Conservation (phyloP, 1,284 basidiomycete species). For the Boletellus deceptivus region DNA sequence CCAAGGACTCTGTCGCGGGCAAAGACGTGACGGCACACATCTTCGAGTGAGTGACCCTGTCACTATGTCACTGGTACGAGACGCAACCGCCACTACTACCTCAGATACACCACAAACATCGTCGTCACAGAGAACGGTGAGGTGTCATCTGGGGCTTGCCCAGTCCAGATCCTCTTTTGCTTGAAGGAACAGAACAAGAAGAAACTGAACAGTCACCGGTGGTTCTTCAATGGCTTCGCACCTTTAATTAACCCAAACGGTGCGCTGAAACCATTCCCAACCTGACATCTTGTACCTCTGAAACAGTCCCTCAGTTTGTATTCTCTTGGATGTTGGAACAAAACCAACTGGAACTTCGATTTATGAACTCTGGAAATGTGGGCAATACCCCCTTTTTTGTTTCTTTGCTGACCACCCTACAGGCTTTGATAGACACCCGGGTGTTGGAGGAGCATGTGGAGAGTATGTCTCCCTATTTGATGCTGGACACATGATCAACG, state of each 20-base stretch:
- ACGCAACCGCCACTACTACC: constrained; percentile 12
- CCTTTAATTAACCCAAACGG: constrained; percentile 83
- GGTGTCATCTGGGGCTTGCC: constrained; percentile 77
- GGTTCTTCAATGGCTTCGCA: constrained; percentile 98
- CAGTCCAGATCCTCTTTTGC: constrained; percentile 92
- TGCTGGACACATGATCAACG: background rate
- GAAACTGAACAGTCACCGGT: constrained; percentile 90
- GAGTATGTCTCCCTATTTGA: constrained; percentile 52
- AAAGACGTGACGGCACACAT: constrained; percentile 95
- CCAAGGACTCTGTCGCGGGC: constrained; percentile 88
- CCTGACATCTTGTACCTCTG: background rate
- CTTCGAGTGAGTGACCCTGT: constrained; percentile 63
- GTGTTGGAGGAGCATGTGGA: constrained; percentile 94
- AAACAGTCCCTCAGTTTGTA: constrained; percentile 54
- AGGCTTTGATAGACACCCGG: constrained; percentile 88
- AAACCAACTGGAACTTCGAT: constrained; percentile 93
- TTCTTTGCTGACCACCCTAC: constrained; percentile 18
- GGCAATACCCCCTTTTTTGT: constrained; percentile 16
- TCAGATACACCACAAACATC: constrained; percentile 74
- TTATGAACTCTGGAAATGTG: constrained; percentile 93
- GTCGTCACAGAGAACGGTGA: constrained; percentile 85
- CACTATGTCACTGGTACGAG: constrained; percentile 1
- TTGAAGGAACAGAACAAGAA: constrained; percentile 96
- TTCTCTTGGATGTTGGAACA: constrained; percentile 90
- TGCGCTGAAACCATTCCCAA: constrained; percentile 27